Evolutionary conservation across 257 asterid genomes (phyloP).

Genomic region (Anisodus acutangulus): DNA sequence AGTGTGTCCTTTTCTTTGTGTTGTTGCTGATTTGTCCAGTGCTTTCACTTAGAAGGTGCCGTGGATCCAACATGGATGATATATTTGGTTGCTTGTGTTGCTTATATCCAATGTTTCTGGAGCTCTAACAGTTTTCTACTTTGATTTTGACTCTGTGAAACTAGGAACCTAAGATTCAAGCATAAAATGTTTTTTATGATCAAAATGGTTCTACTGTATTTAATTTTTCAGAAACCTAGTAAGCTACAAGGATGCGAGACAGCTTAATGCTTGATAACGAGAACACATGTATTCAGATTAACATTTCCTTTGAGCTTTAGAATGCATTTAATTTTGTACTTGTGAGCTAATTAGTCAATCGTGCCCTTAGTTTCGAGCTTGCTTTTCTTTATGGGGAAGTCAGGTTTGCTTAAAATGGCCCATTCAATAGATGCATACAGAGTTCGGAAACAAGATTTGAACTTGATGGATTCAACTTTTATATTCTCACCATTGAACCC

Average conservation of each 20-base stretch:
- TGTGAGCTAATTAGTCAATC: not conserved
- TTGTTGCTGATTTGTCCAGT: constrained; percentile 5
- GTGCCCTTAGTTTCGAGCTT: not conserved
- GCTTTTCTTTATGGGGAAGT: not conserved
- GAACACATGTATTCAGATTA: not conserved
- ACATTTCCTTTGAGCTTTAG: not conserved
- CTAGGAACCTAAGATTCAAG: not conserved
- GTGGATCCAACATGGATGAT: not conserved
- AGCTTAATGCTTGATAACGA: not conserved
- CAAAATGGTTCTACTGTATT: not conserved
- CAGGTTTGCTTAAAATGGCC: not conserved
- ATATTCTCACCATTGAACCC: too few relatives aligned
- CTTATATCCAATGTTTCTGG: not conserved
- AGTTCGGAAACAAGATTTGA: not conserved
- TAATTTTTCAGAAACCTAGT: not conserved
- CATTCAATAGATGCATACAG: not conserved
- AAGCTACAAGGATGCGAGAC: not conserved
- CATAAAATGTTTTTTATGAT: not conserved
- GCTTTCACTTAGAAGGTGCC: not conserved
- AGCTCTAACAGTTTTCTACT: not conserved
- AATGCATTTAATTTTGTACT: not conserved
- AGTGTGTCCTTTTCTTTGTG: not conserved
- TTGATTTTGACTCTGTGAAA: not conserved
- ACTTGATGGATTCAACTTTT: not conserved
- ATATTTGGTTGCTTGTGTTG: not conserved